phyloP scores from a whole-genome alignment of 495 filamentous ascomycete genomes.

The Talaromyces nanjingensis region DNA sequence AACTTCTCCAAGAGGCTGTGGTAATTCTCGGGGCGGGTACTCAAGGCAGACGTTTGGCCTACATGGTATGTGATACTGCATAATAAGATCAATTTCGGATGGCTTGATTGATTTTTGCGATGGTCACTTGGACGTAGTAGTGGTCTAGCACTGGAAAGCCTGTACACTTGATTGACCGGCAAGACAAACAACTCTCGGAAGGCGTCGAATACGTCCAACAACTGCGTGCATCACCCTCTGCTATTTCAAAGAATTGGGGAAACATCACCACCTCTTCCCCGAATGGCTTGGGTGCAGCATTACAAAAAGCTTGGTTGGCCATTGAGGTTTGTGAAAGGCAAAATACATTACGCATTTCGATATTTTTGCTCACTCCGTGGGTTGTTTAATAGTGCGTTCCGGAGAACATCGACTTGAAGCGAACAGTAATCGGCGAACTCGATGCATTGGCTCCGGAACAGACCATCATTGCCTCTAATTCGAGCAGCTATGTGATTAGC shows the following conservation, averaged over 20 bases:
- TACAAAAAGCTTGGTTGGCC: slow-evolving; percentile 26
- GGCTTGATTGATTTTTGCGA: not conserved
- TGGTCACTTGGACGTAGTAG: slow-evolving; percentile 13
- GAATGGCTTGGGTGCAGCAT: slow-evolving; percentile 9
- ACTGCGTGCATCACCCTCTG: slow-evolving; percentile 13
- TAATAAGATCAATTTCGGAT: not conserved
- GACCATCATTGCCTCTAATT: slow-evolving; percentile 34
- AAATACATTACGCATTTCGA: not conserved
- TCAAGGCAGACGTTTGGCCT: slow-evolving; percentile 31
- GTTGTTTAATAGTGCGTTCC: slow-evolving; percentile 25
- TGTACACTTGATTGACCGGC: slow-evolving; percentile 24
- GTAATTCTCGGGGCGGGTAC: slow-evolving; percentile 29
- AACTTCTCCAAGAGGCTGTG: slow-evolving; percentile 4
- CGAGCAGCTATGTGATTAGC: slow-evolving; percentile 29
- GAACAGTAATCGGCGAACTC: slow-evolving; percentile 21
- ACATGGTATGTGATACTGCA: slow-evolving; percentile 24
- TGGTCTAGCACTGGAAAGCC: slow-evolving; percentile 29
- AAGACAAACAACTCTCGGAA: slow-evolving; percentile 18
- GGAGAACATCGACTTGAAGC: slow-evolving; percentile 23
- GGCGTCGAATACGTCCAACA: slow-evolving; percentile 18
- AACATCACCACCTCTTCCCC: slow-evolving; percentile 14
- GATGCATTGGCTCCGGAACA: slow-evolving; percentile 18
- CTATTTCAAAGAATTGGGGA: slow-evolving; percentile 13
- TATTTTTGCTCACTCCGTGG: not conserved
- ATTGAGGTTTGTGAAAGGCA: slow-evolving; percentile 21